phyloP scores from a whole-genome alignment of 768 basidiomycete genomes.

The Chalciporus piperatus region DNA sequence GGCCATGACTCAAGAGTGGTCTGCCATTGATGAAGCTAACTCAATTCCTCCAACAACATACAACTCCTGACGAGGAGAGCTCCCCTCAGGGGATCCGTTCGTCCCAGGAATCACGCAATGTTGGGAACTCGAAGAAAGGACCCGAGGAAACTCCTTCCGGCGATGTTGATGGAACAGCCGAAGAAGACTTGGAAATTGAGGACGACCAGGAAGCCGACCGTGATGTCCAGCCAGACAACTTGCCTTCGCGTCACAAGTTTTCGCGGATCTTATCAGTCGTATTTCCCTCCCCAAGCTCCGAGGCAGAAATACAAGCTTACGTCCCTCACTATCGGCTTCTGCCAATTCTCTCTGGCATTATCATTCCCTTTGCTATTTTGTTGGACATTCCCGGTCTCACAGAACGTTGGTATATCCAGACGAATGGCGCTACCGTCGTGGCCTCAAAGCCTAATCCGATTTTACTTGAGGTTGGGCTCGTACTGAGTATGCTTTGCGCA shows the following conservation, averaged over 20 bases:
- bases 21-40: slow-evolving; percentile 11
- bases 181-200: slow-evolving; percentile 5
- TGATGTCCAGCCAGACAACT: background rate
- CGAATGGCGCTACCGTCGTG: slow-evolving; percentile 36
- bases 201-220: slow-evolving; percentile 11
- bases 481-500: slow-evolving; percentile 64
- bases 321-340: slow-evolving; percentile 59
- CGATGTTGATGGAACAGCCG: background rate
- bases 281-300: slow-evolving; percentile 18
- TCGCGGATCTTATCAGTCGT: slow-evolving; percentile 9
- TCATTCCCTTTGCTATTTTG: slow-evolving; percentile 77
- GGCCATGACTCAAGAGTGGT: slow-evolving; percentile 4
- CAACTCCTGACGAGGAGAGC: slow-evolving; percentile 17
- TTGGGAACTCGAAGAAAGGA: background rate
- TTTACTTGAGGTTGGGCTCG: slow-evolving; percentile 59
- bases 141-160: background rate
- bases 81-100: background rate
- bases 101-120: background rate
- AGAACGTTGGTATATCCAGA: slow-evolving; percentile 69
- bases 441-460: slow-evolving; percentile 52
- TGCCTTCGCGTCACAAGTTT: background rate
- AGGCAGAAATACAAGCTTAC: slow-evolving; percentile 32
- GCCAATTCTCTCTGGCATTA: slow-evolving; percentile 64
- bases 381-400: slow-evolving; percentile 80
- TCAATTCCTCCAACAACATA: slow-evolving; percentile 4